Conservation (phyloP, 2,329 filamentous ascomycete genomes). For the Didymella keratinophila region DNA sequence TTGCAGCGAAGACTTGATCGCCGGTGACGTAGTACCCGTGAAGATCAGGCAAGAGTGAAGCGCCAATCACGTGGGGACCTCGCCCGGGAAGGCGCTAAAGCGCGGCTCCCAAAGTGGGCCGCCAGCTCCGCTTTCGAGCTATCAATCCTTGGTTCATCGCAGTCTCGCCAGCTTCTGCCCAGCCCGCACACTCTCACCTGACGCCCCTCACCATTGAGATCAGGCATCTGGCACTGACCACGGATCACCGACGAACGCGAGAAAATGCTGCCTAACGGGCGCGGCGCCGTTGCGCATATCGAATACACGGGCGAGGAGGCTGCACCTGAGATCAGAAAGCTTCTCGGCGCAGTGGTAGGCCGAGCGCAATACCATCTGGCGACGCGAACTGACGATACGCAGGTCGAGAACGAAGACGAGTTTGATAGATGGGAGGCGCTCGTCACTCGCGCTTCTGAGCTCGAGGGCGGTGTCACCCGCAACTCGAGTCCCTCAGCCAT, state of each 20-base stretch:
- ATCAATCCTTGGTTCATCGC: constrained; percentile 17
- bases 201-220: neutral
- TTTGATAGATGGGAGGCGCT: constrained; percentile 97
- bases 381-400: constrained; percentile 27
- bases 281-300: constrained; percentile 43
- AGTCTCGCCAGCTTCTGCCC: constrained; percentile 15
- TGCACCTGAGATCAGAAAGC: constrained; percentile 73
- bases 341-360: constrained; percentile 79
- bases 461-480: constrained; percentile 92
- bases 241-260: constrained; percentile 11
- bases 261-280: constrained; percentile 41
- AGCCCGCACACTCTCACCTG: neutral
- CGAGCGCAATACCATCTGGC: neutral
- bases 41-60: neutral
- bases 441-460: constrained; percentile 78
- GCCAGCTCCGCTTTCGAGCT: constrained; percentile 19
- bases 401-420: constrained; percentile 80
- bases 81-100: constrained; percentile 6
- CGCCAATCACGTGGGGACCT: constrained; percentile 2
- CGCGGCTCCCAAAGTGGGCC: constrained; percentile 15
- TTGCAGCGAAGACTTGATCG: neutral
- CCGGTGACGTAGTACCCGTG: neutral
- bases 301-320: constrained; percentile 47
- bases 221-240: neutral
- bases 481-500: constrained; percentile 97